Conservation (phyloP, 768 basidiomycete species). For the Rubroboletus satanas region DNA sequence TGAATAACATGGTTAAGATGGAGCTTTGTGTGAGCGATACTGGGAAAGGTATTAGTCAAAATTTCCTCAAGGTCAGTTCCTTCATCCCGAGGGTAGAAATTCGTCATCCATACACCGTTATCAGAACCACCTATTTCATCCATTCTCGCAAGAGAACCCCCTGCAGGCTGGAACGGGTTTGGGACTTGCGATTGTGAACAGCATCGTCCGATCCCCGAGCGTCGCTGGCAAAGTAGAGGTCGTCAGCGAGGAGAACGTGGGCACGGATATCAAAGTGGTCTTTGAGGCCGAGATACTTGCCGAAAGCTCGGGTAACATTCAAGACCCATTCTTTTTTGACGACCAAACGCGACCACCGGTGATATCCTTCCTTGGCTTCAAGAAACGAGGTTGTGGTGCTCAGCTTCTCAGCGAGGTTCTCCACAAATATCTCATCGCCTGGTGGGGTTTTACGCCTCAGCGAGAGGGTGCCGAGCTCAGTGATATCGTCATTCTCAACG, state of each 20-base stretch:
- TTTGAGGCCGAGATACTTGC: slow-evolving; percentile 68
- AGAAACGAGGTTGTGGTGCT: slow-evolving; percentile 56
- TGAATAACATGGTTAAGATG: slow-evolving; percentile 61
- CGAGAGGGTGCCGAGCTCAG: slow-evolving; percentile 44
- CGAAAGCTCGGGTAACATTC: slow-evolving; percentile 36
- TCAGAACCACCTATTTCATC: slow-evolving; percentile 92
- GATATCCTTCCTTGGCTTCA: slow-evolving; percentile 73
- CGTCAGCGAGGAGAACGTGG: slow-evolving; percentile 83
- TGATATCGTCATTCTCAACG: slow-evolving; percentile 79
- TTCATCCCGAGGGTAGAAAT: background rate
- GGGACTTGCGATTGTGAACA: slow-evolving; percentile 92
- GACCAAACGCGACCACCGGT: slow-evolving; percentile 41
- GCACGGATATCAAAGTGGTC: slow-evolving; percentile 87
- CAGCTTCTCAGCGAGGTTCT: slow-evolving; percentile 63
- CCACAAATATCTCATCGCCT: slow-evolving; percentile 59
- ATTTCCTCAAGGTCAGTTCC: slow-evolving; percentile 73
- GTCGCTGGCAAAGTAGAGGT: slow-evolving; percentile 92
- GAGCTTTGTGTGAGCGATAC: slow-evolving; percentile 86
- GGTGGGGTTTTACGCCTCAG: slow-evolving; percentile 69
- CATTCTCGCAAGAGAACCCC: slow-evolving; percentile 96
- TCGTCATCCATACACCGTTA: background rate
- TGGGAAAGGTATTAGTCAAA: slow-evolving; percentile 93
- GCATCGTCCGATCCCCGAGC: slow-evolving; percentile 80
- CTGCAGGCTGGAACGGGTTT: slow-evolving; percentile 90
- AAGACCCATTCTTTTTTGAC: slow-evolving; percentile 46